Evolutionary conservation across 148 eudicot species (phyloP).

Genomic region (Diospyros kaki): DNA sequence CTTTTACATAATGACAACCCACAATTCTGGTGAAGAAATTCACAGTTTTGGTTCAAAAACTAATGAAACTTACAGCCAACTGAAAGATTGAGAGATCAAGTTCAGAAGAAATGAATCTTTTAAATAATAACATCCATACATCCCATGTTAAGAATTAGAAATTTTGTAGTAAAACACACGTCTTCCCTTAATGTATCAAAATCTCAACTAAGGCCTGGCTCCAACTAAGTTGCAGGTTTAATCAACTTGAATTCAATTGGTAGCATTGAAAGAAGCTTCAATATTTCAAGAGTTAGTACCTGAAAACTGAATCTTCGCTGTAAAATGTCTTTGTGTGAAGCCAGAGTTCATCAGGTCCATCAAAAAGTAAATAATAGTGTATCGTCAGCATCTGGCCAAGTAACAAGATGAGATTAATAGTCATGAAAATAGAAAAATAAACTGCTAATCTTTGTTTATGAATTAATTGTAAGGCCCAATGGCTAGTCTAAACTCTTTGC

Average conservation of each 20-base stretch:
- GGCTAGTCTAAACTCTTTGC: no score
- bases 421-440: not conserved
- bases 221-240: not conserved
- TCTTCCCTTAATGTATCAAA: not conserved
- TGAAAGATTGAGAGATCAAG: no score
- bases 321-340: slow-evolving; percentile 66
- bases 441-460: no score
- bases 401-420: slow-evolving; percentile 13
- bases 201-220: not conserved
- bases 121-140: not conserved
- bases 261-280: not conserved
- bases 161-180: no score
- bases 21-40: not conserved
- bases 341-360: slow-evolving; percentile 82
- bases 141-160: not conserved
- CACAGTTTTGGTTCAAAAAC: not conserved
- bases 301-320: slow-evolving; percentile 53
- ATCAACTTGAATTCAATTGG: not conserved
- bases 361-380: slow-evolving; percentile 90
- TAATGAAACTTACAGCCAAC: no score
- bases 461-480: no score
- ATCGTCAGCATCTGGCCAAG: slow-evolving; percentile 76
- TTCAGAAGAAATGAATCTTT: no score
- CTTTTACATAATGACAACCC: no score
- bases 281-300: slow-evolving; percentile 34